Conservation (phyloP, 257 asterid species). For the Vinca minor region DNA sequence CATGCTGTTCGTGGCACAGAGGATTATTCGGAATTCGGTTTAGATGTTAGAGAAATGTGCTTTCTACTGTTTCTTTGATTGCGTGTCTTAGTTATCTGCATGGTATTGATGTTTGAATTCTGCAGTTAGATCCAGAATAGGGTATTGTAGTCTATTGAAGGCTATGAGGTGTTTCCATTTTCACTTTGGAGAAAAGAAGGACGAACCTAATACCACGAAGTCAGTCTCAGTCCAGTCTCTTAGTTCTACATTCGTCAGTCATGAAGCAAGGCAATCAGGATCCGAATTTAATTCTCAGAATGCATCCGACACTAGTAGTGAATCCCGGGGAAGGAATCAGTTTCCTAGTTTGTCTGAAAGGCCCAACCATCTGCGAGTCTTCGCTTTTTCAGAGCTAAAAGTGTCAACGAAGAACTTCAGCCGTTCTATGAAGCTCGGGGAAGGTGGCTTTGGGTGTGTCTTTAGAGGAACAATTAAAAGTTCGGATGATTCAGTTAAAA, state of each 20-base stretch:
- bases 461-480: conserved; percentile 48
- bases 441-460: conserved; percentile 91
- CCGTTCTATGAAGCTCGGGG: conserved; percentile 63
- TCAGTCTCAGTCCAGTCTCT: conserved; percentile 27
- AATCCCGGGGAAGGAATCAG: conserved; percentile 37
- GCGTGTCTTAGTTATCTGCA: background rate
- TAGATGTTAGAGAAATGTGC: background rate
- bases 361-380: conserved; percentile 48
- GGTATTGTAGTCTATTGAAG: conserved; percentile 4
- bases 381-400: conserved; percentile 55
- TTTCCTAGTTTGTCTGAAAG: conserved; percentile 36
- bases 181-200: conserved; percentile 33
- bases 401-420: conserved; percentile 56
- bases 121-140: conserved; percentile 4
- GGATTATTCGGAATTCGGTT: background rate
- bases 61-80: background rate
- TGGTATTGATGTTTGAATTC: conserved; percentile 6
- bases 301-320: conserved; percentile 34
- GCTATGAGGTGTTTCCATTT: conserved; percentile 65
- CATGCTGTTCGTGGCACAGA: background rate
- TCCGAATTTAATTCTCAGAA: conserved; percentile 31
- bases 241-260: conserved; percentile 30
- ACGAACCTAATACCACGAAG: conserved; percentile 30
- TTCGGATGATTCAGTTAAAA: conserved; percentile 50
- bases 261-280: conserved; percentile 33